These are phyloP conservation scores for Tuber melanosporum DNA, from an alignment of 495 filamentous ascomycete species.

Conservation along the genomic window DNA sequence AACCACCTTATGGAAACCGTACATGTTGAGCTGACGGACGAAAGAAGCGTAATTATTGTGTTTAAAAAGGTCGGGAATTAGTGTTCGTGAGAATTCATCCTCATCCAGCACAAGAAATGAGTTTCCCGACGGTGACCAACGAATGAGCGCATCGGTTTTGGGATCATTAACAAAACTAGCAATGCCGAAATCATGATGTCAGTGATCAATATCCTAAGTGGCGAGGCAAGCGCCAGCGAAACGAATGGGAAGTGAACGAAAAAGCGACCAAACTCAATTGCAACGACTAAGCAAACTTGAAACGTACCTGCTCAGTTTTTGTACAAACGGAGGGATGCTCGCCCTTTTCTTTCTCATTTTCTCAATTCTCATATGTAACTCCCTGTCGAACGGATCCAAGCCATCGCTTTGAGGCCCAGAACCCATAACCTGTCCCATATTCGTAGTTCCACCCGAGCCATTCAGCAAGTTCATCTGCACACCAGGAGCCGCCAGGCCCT, in stretches of 20 bases:
- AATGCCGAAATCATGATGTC: slow-evolving; percentile 28
- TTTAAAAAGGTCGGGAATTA: slow-evolving; percentile 97
- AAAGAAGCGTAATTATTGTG: slow-evolving; percentile 99
- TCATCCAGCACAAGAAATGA: slow-evolving; percentile 96
- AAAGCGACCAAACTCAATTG: slow-evolving; percentile 16
- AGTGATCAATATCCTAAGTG: slow-evolving; percentile 4
- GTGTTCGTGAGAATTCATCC: slow-evolving; percentile 94
- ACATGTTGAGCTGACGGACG: slow-evolving; percentile 98
- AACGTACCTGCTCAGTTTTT: slow-evolving; percentile 91
- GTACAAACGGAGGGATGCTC: slow-evolving; percentile 88
- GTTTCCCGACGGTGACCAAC: slow-evolving; percentile 93
- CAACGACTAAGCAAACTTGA: background rate
- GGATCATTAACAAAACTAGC: slow-evolving; percentile 83
- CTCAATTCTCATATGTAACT: slow-evolving; percentile 36
- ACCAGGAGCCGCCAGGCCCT: slow-evolving; percentile 1
- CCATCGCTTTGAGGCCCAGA: slow-evolving; percentile 30
- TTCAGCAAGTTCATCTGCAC: slow-evolving; percentile 37
- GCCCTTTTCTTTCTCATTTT: slow-evolving; percentile 42
- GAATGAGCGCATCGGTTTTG: slow-evolving; percentile 87
- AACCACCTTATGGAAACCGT: slow-evolving; percentile 98
- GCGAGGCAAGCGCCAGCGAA: slow-evolving; percentile 10
- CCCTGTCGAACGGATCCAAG: slow-evolving; percentile 33
- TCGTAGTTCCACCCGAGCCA: slow-evolving; percentile 20
- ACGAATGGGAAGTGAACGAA: slow-evolving; percentile 18
- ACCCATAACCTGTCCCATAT: slow-evolving; percentile 26